A percentile compares a stretch with the other conserved stretches of the same genome.
Conservation (phyloP, 352 stramenopile genomes). For the Phytopythium chamaehyphon region DNA sequence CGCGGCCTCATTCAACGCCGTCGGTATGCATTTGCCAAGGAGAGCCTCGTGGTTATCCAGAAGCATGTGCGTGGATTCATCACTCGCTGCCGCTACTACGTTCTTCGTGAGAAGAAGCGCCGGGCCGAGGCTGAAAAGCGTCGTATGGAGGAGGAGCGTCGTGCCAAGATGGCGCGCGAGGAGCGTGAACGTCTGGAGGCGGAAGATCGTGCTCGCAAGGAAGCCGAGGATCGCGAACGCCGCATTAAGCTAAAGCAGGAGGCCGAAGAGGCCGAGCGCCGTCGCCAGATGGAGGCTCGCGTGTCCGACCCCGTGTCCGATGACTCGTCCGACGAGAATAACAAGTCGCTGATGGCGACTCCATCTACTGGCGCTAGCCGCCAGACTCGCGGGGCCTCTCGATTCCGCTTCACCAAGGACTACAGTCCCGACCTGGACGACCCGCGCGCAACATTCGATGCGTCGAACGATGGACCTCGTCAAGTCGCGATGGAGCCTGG, state of each 20-base stretch:
- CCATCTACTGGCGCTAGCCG: slow-evolving; percentile 7
- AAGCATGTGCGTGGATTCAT: slow-evolving; percentile 64
- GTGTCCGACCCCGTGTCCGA: slow-evolving; percentile 73
- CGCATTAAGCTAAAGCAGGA: slow-evolving; percentile 33
- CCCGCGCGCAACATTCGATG: slow-evolving; percentile 16
- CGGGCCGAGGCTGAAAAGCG: slow-evolving; percentile 43
- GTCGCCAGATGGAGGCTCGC: slow-evolving; percentile 35
- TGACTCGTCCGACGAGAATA: slow-evolving; percentile 60
- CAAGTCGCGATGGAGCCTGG: slow-evolving; percentile 83
- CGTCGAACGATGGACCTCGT: slow-evolving; percentile 48
- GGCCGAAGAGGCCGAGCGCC: slow-evolving; percentile 33
- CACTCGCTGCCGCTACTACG: slow-evolving; percentile 48
- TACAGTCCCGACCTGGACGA: slow-evolving; percentile 47
- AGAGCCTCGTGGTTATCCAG: slow-evolving; percentile 42
- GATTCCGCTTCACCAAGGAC: slow-evolving; percentile 83
- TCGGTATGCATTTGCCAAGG: slow-evolving; percentile 43
- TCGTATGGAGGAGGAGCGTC: slow-evolving; percentile 27
- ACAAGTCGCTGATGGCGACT: slow-evolving; percentile 25
- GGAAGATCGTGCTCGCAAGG: slow-evolving; percentile 8
- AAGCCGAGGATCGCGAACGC: slow-evolving; percentile 20
- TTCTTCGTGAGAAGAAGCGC: slow-evolving; percentile 44
- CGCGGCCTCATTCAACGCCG: slow-evolving; percentile 53
- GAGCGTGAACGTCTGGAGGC: slow-evolving; percentile 15
- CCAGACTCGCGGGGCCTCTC: slow-evolving; percentile 41
- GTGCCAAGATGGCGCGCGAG: slow-evolving; percentile 18